These are phyloP conservation scores for Plasmodium gallinaceum DNA, from an alignment of 169 alveolate genomes.

Conservation along the genomic window DNA sequence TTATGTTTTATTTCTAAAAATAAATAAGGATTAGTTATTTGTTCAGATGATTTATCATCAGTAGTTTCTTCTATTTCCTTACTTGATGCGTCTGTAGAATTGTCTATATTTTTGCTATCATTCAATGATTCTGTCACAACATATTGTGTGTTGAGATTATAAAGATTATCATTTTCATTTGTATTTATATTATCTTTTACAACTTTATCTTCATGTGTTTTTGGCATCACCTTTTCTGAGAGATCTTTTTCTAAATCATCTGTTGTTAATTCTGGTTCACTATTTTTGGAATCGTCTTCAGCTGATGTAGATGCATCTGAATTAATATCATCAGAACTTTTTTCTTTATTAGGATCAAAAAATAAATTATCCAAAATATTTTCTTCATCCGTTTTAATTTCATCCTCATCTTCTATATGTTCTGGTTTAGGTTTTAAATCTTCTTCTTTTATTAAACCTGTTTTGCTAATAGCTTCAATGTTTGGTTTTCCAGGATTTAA, in stretches of 20 bases:
- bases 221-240: neutral
- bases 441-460: constrained; percentile 40
- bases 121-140: neutral
- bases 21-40: neutral
- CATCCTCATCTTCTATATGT: constrained; percentile 7
- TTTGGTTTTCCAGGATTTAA: constrained; percentile 68
- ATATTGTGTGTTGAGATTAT: neutral
- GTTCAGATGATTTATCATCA: neutral
- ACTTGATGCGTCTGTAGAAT: neutral
- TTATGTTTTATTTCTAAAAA: neutral
- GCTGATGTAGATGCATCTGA: constrained; percentile 21
- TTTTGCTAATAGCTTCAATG: constrained; percentile 20
- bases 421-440: constrained; percentile 42
- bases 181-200: neutral
- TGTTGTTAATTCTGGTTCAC: neutral
- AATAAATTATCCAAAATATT: neutral
- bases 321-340: neutral
- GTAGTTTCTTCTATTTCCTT: neutral
- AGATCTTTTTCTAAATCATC: neutral
- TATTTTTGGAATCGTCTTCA: neutral
- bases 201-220: neutral
- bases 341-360: neutral
- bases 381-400: constrained; percentile 32
- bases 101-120: too few relatives aligned
- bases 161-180: neutral